A percentile compares a stretch with the other conserved stretches of the same genome.
Conservation (phyloP, 2,329 filamentous ascomycete species). For the Chaetomium sp. region DNA sequence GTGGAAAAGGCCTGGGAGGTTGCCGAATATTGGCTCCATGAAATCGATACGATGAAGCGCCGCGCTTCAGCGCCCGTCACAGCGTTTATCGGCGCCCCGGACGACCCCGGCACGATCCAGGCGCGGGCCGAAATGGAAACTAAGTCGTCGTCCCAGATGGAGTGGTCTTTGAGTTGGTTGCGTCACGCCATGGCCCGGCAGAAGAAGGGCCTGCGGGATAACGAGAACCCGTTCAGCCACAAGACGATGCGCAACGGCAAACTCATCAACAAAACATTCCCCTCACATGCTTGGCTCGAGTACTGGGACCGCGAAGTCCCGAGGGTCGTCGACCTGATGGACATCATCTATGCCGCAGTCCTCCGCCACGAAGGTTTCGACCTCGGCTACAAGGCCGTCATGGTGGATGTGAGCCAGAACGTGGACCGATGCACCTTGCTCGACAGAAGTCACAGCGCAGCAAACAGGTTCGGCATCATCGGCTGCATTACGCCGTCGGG, state of each 20-base stretch:
- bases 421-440: slow-evolving; percentile 45
- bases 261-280: slow-evolving; percentile 34
- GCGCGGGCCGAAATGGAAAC: slow-evolving; percentile 42
- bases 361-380: slow-evolving; percentile 47
- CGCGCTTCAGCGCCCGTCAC: slow-evolving; percentile 56
- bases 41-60: slow-evolving; percentile 44
- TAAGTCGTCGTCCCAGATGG: slow-evolving; percentile 29
- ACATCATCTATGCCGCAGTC: slow-evolving; percentile 49
- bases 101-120: slow-evolving; percentile 47
- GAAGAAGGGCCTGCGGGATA: slow-evolving; percentile 41
- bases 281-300: slow-evolving; percentile 47
- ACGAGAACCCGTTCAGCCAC: slow-evolving; percentile 50
- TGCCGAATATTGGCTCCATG: slow-evolving; percentile 35
- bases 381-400: slow-evolving; percentile 35
- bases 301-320: slow-evolving; percentile 48
- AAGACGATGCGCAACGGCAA: slow-evolving; percentile 50
- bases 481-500: slow-evolving; percentile 64
- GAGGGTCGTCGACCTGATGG: slow-evolving; percentile 60
- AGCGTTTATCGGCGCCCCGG: slow-evolving; percentile 51
- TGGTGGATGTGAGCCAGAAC: slow-evolving; percentile 66
- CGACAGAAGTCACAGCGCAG: slow-evolving; percentile 30
- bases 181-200: slow-evolving; percentile 53
- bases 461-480: slow-evolving; percentile 46
- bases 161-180: slow-evolving; percentile 52
- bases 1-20: slow-evolving; percentile 22